phyloP scores from a whole-genome alignment of 2,329 filamentous ascomycete genomes.

The Colletotrichum cordylinicola region DNA sequence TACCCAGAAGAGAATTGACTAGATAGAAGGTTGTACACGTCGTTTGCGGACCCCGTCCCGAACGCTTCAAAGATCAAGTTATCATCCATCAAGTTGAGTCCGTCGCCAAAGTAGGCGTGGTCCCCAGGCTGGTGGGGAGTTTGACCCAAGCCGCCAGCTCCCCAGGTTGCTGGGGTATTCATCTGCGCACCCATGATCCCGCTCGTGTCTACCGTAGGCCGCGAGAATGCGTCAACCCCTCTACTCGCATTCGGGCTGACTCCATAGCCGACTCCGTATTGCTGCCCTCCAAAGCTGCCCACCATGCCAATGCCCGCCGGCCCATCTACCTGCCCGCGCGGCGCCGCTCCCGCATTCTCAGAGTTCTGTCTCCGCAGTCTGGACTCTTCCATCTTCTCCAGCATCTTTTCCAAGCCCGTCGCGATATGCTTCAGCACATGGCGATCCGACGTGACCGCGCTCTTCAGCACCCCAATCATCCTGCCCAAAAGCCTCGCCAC shows the following conservation, averaged over 20 bases:
- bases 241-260: neutral
- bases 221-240: neutral
- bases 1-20: neutral
- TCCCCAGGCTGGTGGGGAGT: neutral
- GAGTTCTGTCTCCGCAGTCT: neutral
- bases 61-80: neutral
- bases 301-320: neutral
- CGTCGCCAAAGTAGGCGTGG: neutral
- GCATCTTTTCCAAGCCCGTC: neutral
- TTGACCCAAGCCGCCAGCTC: neutral
- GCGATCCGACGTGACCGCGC: neutral
- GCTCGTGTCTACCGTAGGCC: neutral
- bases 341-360: neutral
- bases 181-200: neutral
- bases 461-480: neutral
- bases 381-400: neutral
- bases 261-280: neutral
- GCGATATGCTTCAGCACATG: neutral
- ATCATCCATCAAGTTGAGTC: neutral
- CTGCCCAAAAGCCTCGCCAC: neutral
- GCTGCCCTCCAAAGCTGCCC: neutral
- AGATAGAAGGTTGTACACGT: neutral
- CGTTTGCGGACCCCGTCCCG: neutral
- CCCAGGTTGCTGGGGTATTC: neutral
- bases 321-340: neutral